Conservation (phyloP, 805 yeast species). For the Suhomyces vadensis region DNA sequence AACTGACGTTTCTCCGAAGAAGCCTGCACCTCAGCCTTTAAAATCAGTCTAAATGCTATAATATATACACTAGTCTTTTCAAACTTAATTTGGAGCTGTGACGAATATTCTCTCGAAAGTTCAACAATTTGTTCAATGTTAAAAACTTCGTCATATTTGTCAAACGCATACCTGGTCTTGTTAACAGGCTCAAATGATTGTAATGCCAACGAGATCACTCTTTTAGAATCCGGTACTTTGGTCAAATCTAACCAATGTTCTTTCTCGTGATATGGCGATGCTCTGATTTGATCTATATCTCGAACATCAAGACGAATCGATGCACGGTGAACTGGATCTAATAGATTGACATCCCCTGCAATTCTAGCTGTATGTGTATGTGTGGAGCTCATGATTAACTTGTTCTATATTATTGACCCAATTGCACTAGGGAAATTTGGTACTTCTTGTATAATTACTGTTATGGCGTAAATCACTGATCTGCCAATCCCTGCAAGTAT, state of each 20-base stretch:
- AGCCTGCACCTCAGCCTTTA: slow-evolving; percentile 25
- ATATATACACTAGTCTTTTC: slow-evolving; percentile 25
- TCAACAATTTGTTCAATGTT: slow-evolving; percentile 25
- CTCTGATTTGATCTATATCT: slow-evolving; percentile 15
- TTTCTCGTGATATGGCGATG: slow-evolving; percentile 33
- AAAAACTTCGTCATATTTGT: slow-evolving; percentile 25
- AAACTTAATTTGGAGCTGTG: slow-evolving; percentile 9
- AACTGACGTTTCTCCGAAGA: slow-evolving; percentile 24
- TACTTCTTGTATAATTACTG: too few species aligned
- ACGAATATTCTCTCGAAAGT: slow-evolving; percentile 16
- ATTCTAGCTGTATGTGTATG: slow-evolving; percentile 9
- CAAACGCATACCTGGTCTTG: slow-evolving; percentile 23
- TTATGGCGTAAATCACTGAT: too few species aligned
- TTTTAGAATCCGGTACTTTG: slow-evolving; percentile 20
- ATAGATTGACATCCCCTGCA: slow-evolving; percentile 16
- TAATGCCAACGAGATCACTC: slow-evolving; percentile 31
- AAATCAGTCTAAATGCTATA: slow-evolving; percentile 35
- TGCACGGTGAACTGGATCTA: slow-evolving; percentile 15
- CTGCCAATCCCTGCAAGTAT: too few species aligned
- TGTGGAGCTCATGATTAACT: background rate
- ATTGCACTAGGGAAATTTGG: too few species aligned
- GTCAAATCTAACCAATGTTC: slow-evolving; percentile 28
- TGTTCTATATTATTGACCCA: too few species aligned
- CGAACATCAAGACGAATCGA: slow-evolving; percentile 6
- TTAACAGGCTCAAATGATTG: slow-evolving; percentile 22